Conservation (phyloP, 306 rosid genomes). For the Cucurbita maxima region DNA sequence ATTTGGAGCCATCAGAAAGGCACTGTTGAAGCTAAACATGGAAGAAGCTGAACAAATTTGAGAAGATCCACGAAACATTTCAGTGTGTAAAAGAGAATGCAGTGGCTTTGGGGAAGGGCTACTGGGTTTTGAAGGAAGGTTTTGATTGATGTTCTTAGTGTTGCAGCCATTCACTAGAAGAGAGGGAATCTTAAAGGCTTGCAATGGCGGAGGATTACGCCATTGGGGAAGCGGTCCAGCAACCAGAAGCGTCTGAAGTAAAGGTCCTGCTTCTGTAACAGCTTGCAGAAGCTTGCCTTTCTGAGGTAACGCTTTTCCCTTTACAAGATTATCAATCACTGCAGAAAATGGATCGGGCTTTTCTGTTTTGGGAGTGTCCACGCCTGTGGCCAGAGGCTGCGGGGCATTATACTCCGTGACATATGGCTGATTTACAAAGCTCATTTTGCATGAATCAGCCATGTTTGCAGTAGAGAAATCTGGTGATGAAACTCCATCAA, state of each 20-base stretch:
- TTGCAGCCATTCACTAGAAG: slow-evolving; percentile 19
- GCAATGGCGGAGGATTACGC: slow-evolving; percentile 61
- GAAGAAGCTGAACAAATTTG: slow-evolving; percentile 46
- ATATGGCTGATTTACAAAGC: slow-evolving; percentile 16
- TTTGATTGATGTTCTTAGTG: not conserved
- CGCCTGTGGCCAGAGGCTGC: not conserved
- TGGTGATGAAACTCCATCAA: slow-evolving; percentile 48
- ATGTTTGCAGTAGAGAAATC: slow-evolving; percentile 42
- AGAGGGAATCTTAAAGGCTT: slow-evolving; percentile 35
- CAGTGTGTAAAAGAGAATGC: slow-evolving; percentile 8
- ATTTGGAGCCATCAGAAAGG: slow-evolving; percentile 9
- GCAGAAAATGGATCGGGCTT: slow-evolving; percentile 21
- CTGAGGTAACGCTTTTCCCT: slow-evolving; percentile 36
- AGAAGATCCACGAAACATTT: slow-evolving; percentile 10
- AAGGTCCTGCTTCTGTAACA: slow-evolving; percentile 53
- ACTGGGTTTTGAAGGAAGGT: slow-evolving; percentile 3
- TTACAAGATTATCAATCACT: slow-evolving; percentile 25
- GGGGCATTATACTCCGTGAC: slow-evolving; percentile 12
- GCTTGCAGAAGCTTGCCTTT: slow-evolving; percentile 51
- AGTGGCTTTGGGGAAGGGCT: slow-evolving; percentile 3
- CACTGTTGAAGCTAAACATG: slow-evolving; percentile 29
- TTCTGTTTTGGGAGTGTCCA: slow-evolving; percentile 8
- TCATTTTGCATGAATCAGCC: slow-evolving; percentile 30
- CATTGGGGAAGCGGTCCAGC: slow-evolving; percentile 68
- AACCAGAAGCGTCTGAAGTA: slow-evolving; percentile 39